These are phyloP conservation scores for Yarrowia sp. DNA, from an alignment of 805 yeast genomes.

Conservation along the genomic window DNA sequence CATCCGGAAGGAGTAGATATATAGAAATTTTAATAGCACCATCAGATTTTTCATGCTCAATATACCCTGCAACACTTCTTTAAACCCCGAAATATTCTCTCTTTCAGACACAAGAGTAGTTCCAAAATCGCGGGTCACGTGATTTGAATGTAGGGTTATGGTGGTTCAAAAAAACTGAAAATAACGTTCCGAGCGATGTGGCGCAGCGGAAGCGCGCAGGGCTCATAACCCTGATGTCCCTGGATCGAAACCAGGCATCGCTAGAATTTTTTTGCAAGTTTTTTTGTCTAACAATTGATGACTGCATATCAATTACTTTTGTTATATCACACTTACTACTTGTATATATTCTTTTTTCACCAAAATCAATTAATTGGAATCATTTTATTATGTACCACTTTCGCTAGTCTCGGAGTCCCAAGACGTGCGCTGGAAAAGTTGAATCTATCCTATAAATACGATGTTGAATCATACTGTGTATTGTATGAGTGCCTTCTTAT, in stretches of 20 bases:
- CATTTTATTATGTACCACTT: slow-evolving; percentile 32
- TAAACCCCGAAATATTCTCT: no score
- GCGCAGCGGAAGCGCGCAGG: slow-evolving; percentile 88
- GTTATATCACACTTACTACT: no score
- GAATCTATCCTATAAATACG: slow-evolving; percentile 39
- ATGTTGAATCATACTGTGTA: slow-evolving; percentile 27
- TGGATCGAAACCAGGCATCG: slow-evolving; percentile 92
- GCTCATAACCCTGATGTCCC: slow-evolving; percentile 96
- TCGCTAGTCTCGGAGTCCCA: background rate
- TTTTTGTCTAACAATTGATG: background rate
- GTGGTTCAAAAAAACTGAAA: background rate
- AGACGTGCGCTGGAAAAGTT: slow-evolving; percentile 21
- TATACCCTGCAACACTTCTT: no score
- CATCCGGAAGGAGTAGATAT: no score
- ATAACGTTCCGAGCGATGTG: slow-evolving; percentile 49
- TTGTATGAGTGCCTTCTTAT: slow-evolving; percentile 20
- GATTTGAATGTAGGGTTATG: background rate
- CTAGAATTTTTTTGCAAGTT: slow-evolving; percentile 52
- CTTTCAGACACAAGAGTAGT: no score
- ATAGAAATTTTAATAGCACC: no score
- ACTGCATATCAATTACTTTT: no score
- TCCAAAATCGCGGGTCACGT: background rate
- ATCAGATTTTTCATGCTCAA: no score
- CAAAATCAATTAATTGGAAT: slow-evolving; percentile 8
- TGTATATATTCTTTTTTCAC: background rate